phyloP scores from a whole-genome alignment of 1,139 yeast genomes.

The Hansenula anomala region DNA sequence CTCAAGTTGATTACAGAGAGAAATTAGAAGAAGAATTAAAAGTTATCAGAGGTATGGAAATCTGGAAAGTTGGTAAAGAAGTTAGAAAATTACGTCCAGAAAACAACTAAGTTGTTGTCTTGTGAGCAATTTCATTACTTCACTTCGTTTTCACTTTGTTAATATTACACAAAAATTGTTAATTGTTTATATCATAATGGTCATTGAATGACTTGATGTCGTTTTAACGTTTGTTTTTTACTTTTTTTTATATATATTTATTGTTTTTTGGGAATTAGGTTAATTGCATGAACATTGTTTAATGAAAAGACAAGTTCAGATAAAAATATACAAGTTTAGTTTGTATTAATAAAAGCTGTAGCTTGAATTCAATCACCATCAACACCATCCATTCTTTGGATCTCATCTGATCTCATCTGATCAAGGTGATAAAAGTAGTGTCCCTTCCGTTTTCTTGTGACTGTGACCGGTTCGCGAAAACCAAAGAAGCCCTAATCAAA shows the following conservation, averaged over 20 bases:
- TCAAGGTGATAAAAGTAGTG: not conserved
- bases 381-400: not conserved
- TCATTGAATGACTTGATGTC: constrained; percentile 24
- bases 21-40: constrained; percentile 91
- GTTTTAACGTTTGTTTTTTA: not conserved
- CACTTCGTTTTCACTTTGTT: constrained; percentile 3
- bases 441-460: not conserved
- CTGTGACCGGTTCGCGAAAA: no score
- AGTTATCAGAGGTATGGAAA: constrained; percentile 93
- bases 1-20: constrained; percentile 96
- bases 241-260: constrained; percentile 1
- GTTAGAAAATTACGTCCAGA: constrained; percentile 99
- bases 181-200: constrained; percentile 16
- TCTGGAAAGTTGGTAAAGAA: constrained; percentile 99
- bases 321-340: not conserved
- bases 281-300: constrained; percentile 8
- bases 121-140: not conserved
- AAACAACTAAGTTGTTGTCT: constrained; percentile 59
- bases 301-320: constrained; percentile 9
- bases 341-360: no score
- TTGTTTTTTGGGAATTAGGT: constrained; percentile 3
- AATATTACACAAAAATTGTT: no score
- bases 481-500: no score
- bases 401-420: not conserved
- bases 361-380: not conserved